Conservation (phyloP, 192 early-diverging fungal genomes). For the Paraglomus occultum region DNA sequence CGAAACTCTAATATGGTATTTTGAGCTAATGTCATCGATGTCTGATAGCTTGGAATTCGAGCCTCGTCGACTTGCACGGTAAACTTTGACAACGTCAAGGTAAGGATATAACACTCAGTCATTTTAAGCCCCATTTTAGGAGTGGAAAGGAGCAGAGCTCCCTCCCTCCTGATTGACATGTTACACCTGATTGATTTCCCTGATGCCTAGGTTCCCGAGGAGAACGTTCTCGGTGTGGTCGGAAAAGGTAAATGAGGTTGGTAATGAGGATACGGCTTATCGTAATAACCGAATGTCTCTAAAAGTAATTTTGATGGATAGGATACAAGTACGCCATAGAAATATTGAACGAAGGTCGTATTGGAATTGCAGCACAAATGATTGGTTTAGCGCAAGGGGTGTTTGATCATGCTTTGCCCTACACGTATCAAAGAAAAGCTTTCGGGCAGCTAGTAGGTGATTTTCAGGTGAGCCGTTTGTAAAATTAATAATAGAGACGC, state of each 20-base stretch:
- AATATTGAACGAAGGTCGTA: slow-evolving; percentile 97
- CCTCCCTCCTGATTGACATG: too few relatives aligned
- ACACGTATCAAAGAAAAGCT: slow-evolving; percentile 94
- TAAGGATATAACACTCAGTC: too few relatives aligned
- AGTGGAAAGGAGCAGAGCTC: too few relatives aligned
- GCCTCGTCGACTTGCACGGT: slow-evolving; percentile 94
- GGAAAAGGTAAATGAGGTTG: slow-evolving; percentile 54
- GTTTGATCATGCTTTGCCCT: slow-evolving; percentile 83
- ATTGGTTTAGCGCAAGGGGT: slow-evolving; percentile 94
- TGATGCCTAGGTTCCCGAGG: slow-evolving; percentile 62
- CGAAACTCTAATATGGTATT: not conserved
- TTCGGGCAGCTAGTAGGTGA: slow-evolving; percentile 80
- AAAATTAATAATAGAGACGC: too few relatives aligned
- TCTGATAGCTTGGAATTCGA: slow-evolving; percentile 80
- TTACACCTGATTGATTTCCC: not conserved
- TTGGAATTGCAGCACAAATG: slow-evolving; percentile 99
- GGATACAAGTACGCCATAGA: slow-evolving; percentile 99
- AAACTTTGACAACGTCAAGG: slow-evolving; percentile 84
- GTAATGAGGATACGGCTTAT: not conserved
- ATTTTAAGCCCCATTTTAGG: too few relatives aligned
- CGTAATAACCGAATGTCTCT: not conserved
- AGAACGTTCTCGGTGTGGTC: slow-evolving; percentile 88
- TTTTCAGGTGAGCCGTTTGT: slow-evolving; percentile 64
- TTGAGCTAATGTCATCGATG: not conserved
- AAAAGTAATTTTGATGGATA: not conserved